A percentile compares a stretch with the other conserved stretches of the same genome.
Conservation (phyloP, 352 stramenopile genomes). For the Phytopythium litorale region DNA sequence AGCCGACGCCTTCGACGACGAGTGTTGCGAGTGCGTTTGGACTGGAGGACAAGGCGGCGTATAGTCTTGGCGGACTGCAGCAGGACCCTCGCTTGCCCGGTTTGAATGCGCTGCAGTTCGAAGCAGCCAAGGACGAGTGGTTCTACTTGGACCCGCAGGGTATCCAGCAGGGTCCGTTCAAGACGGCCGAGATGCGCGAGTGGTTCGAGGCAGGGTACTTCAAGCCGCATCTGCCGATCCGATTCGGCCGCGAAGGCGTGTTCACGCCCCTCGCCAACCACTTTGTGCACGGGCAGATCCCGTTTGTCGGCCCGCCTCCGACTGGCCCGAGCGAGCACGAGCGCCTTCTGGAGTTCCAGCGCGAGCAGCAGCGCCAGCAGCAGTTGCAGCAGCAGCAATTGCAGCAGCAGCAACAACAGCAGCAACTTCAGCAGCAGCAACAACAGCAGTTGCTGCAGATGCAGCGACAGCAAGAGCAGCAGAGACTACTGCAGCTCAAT, state of each 20-base stretch:
- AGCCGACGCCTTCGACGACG: slow-evolving; percentile 12
- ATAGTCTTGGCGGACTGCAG: slow-evolving; percentile 19
- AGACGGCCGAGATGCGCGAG: slow-evolving; percentile 83
- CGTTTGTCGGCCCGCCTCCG: slow-evolving; percentile 45
- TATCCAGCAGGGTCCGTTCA: slow-evolving; percentile 81
- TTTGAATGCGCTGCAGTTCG: slow-evolving; percentile 27
- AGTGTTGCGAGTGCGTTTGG: slow-evolving; percentile 12
- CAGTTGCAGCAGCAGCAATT: slow-evolving; percentile 39
- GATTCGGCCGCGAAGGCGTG: slow-evolving; percentile 63
- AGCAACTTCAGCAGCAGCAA: slow-evolving; percentile 62
- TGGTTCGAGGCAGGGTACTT: slow-evolving; percentile 90
- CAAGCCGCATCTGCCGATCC: slow-evolving; percentile 85
- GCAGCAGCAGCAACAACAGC: slow-evolving; percentile 61
- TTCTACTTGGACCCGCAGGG: slow-evolving; percentile 86
- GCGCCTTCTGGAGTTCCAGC: slow-evolving; percentile 54
- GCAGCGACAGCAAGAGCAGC: slow-evolving; percentile 63
- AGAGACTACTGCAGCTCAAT: slow-evolving; percentile 62
- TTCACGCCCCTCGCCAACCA: slow-evolving; percentile 79
- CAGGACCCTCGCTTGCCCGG: slow-evolving; percentile 13
- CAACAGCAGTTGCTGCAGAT: slow-evolving; percentile 63
- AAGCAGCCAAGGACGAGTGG: slow-evolving; percentile 74
- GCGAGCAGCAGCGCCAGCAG: slow-evolving; percentile 44
- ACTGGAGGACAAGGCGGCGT: slow-evolving; percentile 31
- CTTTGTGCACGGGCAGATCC: slow-evolving; percentile 65
- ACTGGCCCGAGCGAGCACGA: slow-evolving; percentile 42